phyloP scores from a whole-genome alignment of 306 rosid species.

The Cajanus cajan region DNA sequence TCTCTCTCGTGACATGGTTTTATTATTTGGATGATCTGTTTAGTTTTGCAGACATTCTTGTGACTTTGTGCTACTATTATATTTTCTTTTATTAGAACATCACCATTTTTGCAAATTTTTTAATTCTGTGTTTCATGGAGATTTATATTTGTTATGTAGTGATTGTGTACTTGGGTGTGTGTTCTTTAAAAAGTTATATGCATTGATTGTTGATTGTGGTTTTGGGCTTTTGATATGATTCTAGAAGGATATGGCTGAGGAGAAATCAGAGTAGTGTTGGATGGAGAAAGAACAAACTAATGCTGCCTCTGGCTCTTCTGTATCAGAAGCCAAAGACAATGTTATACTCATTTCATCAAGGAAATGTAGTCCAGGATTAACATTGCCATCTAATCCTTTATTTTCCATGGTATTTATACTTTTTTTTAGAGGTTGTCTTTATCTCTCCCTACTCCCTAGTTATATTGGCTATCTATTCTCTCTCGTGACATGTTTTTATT shows the following conservation, averaged over 20 bases:
- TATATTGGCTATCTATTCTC: too few relatives aligned
- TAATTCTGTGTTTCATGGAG: too few relatives aligned
- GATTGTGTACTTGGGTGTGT: not conserved
- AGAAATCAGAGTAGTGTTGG: slow-evolving; percentile 66
- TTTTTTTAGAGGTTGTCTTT: too few relatives aligned
- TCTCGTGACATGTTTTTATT: too few relatives aligned
- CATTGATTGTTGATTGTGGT: slow-evolving; percentile 37
- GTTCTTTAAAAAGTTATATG: not conserved
- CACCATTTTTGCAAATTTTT: too few relatives aligned
- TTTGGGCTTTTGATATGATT: slow-evolving; percentile 35
- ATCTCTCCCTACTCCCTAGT: too few relatives aligned
- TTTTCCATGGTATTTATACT: too few relatives aligned
- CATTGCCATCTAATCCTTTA: too few relatives aligned
- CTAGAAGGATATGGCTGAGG: slow-evolving; percentile 55
- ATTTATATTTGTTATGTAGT: too few relatives aligned
- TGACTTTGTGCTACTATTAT: slow-evolving; percentile 12
- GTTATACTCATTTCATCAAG: too few relatives aligned
- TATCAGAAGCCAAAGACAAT: slow-evolving; percentile 72
- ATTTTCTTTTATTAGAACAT: not conserved
- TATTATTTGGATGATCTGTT: slow-evolving; percentile 7
- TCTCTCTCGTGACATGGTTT: not conserved
- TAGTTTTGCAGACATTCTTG: slow-evolving; percentile 1
- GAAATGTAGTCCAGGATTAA: too few relatives aligned
- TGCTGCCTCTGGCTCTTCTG: slow-evolving; percentile 73
- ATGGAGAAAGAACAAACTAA: slow-evolving; percentile 82